Evolutionary conservation across 352 stramenopile genomes (phyloP).

Genomic region (Globisporangium megalacanthum): DNA sequence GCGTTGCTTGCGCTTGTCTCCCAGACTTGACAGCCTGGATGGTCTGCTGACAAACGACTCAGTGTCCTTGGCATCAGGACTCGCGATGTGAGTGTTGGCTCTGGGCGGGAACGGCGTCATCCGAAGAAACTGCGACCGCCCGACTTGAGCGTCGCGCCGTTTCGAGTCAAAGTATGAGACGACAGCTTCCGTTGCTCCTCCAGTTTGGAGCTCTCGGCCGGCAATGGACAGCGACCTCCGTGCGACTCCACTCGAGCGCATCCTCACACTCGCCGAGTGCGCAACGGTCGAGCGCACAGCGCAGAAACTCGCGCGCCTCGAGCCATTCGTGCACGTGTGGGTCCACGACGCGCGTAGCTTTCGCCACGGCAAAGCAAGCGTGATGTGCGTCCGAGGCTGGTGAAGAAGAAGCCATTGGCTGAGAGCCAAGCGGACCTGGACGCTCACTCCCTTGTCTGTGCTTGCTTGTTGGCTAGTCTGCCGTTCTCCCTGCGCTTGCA

Average conservation of each 20-base stretch:
- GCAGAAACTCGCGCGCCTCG: conserved; percentile 21
- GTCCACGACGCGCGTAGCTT: conserved; percentile 50
- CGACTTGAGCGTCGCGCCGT: conserved; percentile 1
- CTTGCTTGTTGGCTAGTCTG: conserved; percentile 9
- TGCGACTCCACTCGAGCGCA: conserved; percentile 32
- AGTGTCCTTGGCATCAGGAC: too few relatives aligned
- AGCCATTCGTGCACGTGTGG: conserved; percentile 48
- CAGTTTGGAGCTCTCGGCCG: too few relatives aligned
- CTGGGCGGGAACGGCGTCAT: background rate
- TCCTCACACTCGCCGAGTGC: conserved; percentile 34
- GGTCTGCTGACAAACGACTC: background rate
- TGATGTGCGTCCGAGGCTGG: conserved; percentile 18
- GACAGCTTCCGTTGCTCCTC: too few relatives aligned
- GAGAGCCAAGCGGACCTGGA: too few relatives aligned
- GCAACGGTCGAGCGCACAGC: conserved; percentile 26
- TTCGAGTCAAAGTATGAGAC: background rate
- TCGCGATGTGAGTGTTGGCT: too few relatives aligned
- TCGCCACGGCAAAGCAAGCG: conserved; percentile 35
- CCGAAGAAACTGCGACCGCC: background rate
- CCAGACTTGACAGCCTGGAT: background rate
- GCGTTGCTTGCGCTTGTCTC: background rate
- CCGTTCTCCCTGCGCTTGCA: conserved; percentile 39
- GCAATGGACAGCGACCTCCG: conserved; percentile 4
- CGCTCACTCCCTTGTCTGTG: background rate
- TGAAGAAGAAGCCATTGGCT: background rate